Percentiles rank a stretch among this genome's conserved stretches.
Evolutionary conservation across 768 basidiomycete genomes (phyloP).

Genomic region (Phaeotremella fagi): DNA sequence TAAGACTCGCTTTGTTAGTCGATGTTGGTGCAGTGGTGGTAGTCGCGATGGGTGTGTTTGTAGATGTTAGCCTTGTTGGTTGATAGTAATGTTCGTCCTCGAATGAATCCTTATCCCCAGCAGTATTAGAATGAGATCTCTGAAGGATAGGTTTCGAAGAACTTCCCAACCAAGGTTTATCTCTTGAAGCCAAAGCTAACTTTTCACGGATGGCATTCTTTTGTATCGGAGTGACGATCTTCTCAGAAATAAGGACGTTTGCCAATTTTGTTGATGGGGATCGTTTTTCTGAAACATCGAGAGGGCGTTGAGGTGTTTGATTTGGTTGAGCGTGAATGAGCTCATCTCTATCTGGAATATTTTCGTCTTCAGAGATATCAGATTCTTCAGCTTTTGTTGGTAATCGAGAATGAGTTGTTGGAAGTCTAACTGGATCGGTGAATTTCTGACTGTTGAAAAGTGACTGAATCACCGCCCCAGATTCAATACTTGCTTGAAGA

Average conservation of each 20-base stretch:
- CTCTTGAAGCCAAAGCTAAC: background rate
- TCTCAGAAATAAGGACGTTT: background rate
- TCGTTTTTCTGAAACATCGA: too few species aligned
- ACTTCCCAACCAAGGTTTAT: slow-evolving; percentile 1
- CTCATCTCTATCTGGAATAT: too few species aligned
- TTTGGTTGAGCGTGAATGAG: too few species aligned
- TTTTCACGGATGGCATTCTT: background rate
- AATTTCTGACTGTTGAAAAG: too few species aligned
- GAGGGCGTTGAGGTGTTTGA: too few species aligned
- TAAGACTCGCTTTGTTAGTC: background rate
- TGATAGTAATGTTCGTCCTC: background rate
- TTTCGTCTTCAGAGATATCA: too few species aligned
- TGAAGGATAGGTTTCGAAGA: background rate
- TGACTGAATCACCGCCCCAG: too few species aligned
- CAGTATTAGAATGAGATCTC: background rate
- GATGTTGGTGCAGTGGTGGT: background rate
- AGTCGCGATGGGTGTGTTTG: background rate
- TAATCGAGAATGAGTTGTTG: too few species aligned
- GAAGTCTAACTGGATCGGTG: too few species aligned
- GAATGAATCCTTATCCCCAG: background rate
- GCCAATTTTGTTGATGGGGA: background rate
- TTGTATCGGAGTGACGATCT: background rate
- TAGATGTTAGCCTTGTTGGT: background rate
- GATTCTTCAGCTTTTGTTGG: too few species aligned
- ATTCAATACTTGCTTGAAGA: too few species aligned